A percentile compares a stretch with the other conserved stretches of the same genome.
Conservation (phyloP, 116 monocot genomes). For the Phalaenopsis hybrid region DNA sequence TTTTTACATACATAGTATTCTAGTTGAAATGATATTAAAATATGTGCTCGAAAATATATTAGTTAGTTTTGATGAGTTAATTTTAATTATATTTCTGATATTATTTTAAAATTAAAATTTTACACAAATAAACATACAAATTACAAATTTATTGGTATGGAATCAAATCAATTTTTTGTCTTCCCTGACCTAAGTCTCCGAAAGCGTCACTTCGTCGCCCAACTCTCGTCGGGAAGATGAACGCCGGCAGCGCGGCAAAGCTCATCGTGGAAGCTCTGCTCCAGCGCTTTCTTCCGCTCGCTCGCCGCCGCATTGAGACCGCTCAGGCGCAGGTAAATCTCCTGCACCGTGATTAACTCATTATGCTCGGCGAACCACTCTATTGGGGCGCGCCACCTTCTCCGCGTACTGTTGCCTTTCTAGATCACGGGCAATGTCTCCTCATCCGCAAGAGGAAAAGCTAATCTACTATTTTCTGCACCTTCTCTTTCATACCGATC, state of each 20-base stretch:
- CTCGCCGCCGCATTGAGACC: constrained; percentile 93
- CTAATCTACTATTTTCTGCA: background rate
- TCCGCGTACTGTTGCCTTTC: too few species aligned
- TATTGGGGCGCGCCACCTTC: background rate
- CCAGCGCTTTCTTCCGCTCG: constrained; percentile 93
- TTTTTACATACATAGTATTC: too few species aligned
- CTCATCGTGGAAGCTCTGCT: constrained; percentile 97
- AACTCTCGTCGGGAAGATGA: constrained; percentile 36
- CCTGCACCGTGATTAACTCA: background rate
- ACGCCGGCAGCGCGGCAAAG: constrained; percentile 90
- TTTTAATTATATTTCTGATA: too few species aligned
- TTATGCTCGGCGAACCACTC: background rate
- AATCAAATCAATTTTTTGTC: too few species aligned
- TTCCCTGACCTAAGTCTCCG: background rate
- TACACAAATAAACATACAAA: too few species aligned
- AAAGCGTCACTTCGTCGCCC: background rate
- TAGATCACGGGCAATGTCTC: background rate
- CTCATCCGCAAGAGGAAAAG: background rate
- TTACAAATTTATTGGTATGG: too few species aligned
- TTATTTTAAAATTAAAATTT: too few species aligned
- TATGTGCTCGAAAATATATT: too few species aligned
- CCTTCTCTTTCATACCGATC: background rate
- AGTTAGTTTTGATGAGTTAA: too few species aligned
- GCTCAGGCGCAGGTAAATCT: constrained; percentile 88
- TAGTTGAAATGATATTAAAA: too few species aligned